Conservation (phyloP, 2,329 filamentous ascomycete species). For the Lecanicillium sp. region DNA sequence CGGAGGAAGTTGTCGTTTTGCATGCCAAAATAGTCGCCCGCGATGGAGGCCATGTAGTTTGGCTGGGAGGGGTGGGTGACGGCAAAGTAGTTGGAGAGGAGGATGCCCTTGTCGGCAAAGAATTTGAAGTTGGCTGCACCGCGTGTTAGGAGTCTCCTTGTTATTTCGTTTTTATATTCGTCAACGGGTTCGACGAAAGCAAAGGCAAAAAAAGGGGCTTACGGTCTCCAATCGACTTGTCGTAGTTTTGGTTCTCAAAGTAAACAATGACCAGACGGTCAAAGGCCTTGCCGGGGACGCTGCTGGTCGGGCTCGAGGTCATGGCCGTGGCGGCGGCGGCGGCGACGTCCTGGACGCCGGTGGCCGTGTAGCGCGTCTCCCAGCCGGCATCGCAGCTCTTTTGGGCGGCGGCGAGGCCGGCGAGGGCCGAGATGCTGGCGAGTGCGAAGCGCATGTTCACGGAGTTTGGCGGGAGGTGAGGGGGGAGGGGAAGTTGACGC, state of each 20-base stretch:
- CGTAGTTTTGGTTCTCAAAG: slow-evolving; percentile 71
- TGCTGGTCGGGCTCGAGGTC: slow-evolving; percentile 53
- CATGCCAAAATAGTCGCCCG: slow-evolving; percentile 70
- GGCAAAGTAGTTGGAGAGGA: slow-evolving; percentile 40
- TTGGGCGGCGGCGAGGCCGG: slow-evolving; percentile 22
- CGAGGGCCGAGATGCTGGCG: slow-evolving; percentile 22
- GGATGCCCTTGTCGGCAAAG: slow-evolving; percentile 27
- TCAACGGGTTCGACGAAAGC: neutral
- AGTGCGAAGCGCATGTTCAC: slow-evolving; percentile 9
- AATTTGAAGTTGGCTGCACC: slow-evolving; percentile 22
- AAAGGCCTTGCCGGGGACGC: slow-evolving; percentile 66
- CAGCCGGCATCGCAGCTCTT: slow-evolving; percentile 21
- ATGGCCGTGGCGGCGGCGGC: slow-evolving; percentile 54
- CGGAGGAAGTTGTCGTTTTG: slow-evolving; percentile 59
- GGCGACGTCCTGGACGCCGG: slow-evolving; percentile 42
- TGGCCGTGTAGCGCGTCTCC: slow-evolving; percentile 45
- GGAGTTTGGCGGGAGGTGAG: neutral
- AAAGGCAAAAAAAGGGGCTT: slow-evolving; percentile 22
- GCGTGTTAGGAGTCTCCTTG: neutral
- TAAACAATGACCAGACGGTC: slow-evolving; percentile 68
- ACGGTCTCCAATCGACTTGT: slow-evolving; percentile 58
- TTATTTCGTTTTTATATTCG: too few species aligned
- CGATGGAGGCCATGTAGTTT: slow-evolving; percentile 65
- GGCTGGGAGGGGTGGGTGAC: slow-evolving; percentile 69
- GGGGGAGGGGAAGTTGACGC: neutral